Percentiles rank a stretch among this genome's conserved stretches.
Evolutionary conservation across 768 basidiomycete genomes (phyloP).

Genomic region (Leccinum variicolor): DNA sequence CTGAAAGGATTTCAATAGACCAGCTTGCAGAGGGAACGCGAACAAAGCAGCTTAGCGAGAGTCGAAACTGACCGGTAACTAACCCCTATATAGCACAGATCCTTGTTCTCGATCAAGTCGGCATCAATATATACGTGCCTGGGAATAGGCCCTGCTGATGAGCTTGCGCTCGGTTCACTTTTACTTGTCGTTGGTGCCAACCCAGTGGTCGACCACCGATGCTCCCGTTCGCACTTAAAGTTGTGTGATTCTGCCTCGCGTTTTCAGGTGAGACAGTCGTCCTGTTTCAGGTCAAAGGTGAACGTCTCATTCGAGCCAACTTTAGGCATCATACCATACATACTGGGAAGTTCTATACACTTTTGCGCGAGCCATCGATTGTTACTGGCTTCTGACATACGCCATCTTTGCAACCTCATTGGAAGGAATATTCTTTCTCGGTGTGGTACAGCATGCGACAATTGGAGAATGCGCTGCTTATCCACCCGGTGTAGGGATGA

Average conservation of each 20-base stretch:
- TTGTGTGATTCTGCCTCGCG: conserved; percentile 57
- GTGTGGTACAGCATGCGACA: conserved; percentile 32
- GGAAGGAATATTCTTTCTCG: conserved; percentile 58
- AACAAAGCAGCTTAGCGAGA: no score
- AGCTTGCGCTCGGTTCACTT: neutral
- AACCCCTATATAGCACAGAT: neutral
- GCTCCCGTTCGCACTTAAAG: conserved; percentile 55
- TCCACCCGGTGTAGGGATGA: conserved; percentile 43
- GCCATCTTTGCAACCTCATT: conserved; percentile 47
- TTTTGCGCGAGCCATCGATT: conserved; percentile 42
- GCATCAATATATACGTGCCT: neutral
- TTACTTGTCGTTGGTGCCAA: neutral
- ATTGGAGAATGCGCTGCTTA: neutral
- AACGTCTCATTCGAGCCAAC: neutral
- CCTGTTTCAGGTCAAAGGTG: neutral
- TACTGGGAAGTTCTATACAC: conserved; percentile 48
- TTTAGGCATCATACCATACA: conserved; percentile 48
- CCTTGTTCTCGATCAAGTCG: neutral
- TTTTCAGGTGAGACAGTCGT: conserved; percentile 40
- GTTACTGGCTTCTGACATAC: conserved; percentile 51
- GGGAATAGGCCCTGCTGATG: conserved; percentile 6
- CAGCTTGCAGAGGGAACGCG: neutral
- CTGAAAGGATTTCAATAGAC: neutral
- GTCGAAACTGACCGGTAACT: neutral
- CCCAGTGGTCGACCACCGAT: conserved; percentile 27